Conservation (phyloP, 345 rosid species). For the Salix suchowensis region DNA sequence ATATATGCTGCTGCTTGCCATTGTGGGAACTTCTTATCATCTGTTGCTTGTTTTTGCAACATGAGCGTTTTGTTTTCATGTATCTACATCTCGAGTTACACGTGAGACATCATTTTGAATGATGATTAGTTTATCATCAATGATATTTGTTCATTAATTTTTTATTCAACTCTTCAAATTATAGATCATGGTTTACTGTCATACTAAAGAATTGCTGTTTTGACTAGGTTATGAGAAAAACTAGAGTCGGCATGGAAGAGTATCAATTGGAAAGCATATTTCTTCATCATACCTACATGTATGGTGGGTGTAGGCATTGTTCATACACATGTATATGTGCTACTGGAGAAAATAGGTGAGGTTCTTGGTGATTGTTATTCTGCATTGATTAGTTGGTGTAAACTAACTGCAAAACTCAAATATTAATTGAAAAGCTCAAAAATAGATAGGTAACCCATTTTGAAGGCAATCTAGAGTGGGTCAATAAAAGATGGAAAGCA, state of each 20-base stretch:
- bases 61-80: not conserved
- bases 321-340: conserved; percentile 96
- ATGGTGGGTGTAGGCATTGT: conserved; percentile 93
- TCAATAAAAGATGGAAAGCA: not conserved
- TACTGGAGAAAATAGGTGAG: conserved; percentile 85
- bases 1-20: not conserved
- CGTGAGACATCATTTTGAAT: not conserved
- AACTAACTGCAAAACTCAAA: too few species aligned
- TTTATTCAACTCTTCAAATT: not conserved
- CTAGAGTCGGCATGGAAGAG: conserved; percentile 63
- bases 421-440: too few species aligned
- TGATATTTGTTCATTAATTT: too few species aligned
- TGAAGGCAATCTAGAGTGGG: not conserved
- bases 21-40: not conserved
- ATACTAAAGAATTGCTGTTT: not conserved
- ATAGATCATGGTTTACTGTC: not conserved
- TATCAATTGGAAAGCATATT: conserved; percentile 94
- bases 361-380: not conserved
- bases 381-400: too few species aligned
- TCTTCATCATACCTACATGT: conserved; percentile 89
- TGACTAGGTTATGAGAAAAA: conserved; percentile 74
- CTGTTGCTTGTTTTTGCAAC: not conserved
- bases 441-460: not conserved
- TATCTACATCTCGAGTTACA: not conserved
- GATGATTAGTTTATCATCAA: not conserved